Evolutionary conservation across 768 basidiomycete species (phyloP).

Genomic region (Neoboletus magnificus): DNA sequence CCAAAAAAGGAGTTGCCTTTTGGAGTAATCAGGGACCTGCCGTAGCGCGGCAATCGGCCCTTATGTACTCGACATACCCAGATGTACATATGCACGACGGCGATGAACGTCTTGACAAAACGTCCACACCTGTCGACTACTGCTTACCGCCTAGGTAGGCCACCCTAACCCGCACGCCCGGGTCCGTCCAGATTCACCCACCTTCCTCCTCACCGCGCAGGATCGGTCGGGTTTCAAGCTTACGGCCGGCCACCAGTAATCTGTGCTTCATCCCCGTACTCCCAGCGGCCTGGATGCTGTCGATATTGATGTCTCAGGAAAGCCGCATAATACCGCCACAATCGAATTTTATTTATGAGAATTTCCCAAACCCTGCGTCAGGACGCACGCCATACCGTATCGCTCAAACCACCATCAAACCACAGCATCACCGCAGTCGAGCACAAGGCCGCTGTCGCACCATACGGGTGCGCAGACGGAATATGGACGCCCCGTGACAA

Average conservation of each 20-base stretch:
- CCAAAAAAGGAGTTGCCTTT: constrained; percentile 27
- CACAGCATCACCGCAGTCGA: constrained; percentile 6
- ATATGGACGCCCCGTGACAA: neutral
- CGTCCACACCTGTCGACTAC: neutral
- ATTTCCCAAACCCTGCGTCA: constrained; percentile 9
- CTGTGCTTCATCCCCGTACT: neutral
- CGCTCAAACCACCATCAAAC: neutral
- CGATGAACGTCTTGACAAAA: constrained; percentile 4
- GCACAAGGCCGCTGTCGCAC: constrained; percentile 3
- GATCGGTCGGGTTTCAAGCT: neutral
- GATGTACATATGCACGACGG: constrained; percentile 2
- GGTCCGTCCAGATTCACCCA: neutral
- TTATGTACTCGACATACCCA: constrained; percentile 23
- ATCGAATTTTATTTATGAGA: constrained; percentile 8
- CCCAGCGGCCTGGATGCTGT: neutral
- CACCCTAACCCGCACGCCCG: neutral
- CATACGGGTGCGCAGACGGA: no score
- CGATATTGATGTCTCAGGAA: neutral
- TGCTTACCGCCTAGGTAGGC: neutral
- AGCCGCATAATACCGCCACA: constrained; percentile 5
- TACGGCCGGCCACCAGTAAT: neutral
- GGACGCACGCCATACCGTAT: constrained; percentile 4
- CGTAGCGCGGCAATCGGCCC: constrained; percentile 29
- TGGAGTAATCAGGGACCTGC: constrained; percentile 22
- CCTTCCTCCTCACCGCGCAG: neutral